phyloP scores from a whole-genome alignment of 331 rosid genomes.

The Erythrophleum ivorense region DNA sequence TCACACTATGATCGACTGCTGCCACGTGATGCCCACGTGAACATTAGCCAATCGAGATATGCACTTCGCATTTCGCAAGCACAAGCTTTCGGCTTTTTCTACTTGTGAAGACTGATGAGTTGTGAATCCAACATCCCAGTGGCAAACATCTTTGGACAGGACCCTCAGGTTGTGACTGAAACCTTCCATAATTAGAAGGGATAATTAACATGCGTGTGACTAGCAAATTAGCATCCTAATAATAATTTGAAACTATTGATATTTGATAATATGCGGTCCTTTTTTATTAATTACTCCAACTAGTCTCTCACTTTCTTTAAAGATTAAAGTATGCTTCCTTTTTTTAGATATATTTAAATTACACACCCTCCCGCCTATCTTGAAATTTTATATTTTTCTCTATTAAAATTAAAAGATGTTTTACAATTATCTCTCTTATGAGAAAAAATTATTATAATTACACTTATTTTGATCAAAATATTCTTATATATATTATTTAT shows the following conservation, averaged over 20 bases:
- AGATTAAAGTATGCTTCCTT: too few species aligned
- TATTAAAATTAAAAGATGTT: too few species aligned
- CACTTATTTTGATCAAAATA: too few species aligned
- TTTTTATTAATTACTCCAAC: not conserved
- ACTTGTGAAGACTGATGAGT: not conserved
- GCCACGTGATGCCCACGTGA: conserved; percentile 24
- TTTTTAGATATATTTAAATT: too few species aligned
- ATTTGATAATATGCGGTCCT: not conserved
- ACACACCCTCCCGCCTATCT: too few species aligned
- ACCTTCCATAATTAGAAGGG: conserved; percentile 2
- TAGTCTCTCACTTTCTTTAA: too few species aligned
- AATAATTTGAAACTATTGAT: not conserved
- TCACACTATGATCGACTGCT: not conserved
- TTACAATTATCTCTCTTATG: too few species aligned
- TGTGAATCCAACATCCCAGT: conserved; percentile 1
- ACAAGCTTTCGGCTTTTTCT: not conserved
- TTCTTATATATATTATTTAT: too few species aligned
- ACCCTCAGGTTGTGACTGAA: not conserved
- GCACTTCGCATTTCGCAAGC: not conserved
- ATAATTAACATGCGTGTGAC: not conserved
- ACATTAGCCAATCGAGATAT: conserved; percentile 22
- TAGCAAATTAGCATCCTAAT: not conserved
- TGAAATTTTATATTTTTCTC: too few species aligned
- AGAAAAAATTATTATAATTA: too few species aligned
- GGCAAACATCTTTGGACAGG: conserved; percentile 32